Conservation (phyloP, 768 basidiomycete species). For the Lactifluus volemus region DNA sequence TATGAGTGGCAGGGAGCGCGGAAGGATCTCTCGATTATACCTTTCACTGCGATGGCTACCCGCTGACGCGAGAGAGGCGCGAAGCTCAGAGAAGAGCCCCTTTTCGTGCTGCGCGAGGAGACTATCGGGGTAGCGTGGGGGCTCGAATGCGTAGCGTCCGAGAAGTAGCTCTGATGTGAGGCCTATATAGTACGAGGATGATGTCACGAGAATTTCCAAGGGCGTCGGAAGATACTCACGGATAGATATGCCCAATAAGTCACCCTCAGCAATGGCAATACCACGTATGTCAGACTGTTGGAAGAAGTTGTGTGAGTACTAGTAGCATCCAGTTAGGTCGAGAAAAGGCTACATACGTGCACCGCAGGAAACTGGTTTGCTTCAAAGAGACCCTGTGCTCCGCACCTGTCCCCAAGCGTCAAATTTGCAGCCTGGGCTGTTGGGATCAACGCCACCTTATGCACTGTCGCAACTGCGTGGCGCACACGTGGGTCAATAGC, state of each 20-base stretch:
- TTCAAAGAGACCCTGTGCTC: constrained; percentile 58
- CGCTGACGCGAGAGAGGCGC: constrained; percentile 5
- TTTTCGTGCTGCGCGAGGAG: constrained; percentile 43
- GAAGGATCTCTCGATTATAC: constrained; percentile 48
- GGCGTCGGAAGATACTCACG: constrained; percentile 30
- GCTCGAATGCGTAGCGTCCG: constrained; percentile 42
- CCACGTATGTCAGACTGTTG: constrained; percentile 22
- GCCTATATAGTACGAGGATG: constrained; percentile 27
- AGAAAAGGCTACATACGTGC: constrained; percentile 32
- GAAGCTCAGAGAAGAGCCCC: constrained; percentile 27
- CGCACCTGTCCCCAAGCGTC: constrained; percentile 54
- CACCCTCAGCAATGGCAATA: constrained; percentile 40
- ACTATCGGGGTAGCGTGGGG: constrained; percentile 36
- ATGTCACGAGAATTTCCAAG: constrained; percentile 9
- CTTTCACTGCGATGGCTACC: constrained; percentile 37
- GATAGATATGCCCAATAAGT: constrained; percentile 37
- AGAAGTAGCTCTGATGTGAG: constrained; percentile 53
- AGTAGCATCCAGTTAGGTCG: constrained; percentile 26
- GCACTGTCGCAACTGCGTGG: constrained; percentile 47
- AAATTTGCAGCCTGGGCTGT: constrained; percentile 27
- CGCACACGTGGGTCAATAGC: constrained; percentile 38
- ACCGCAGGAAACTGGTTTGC: constrained; percentile 51
- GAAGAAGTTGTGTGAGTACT: neutral
- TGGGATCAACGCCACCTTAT: constrained; percentile 43
- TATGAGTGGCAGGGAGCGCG: constrained; percentile 42